Evolutionary conservation across 768 basidiomycete species (phyloP).

Genomic region (Crepidotus variabilis): DNA sequence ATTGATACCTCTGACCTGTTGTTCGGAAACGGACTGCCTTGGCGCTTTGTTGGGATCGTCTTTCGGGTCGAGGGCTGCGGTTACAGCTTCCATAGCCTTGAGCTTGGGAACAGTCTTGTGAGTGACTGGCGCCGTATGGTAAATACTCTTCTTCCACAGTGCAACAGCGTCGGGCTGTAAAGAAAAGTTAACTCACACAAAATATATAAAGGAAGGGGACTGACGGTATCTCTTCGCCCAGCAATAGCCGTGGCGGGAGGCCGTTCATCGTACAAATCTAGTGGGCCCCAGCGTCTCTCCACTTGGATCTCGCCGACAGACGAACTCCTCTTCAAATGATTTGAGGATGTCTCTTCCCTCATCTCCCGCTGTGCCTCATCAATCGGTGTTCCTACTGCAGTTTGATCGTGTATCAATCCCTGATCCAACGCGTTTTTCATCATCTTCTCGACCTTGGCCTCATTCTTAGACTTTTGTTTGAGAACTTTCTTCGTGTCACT

Average conservation of each 20-base stretch:
- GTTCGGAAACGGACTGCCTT: conserved; percentile 53
- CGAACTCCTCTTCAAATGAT: conserved; percentile 5
- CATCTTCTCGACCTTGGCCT: conserved; percentile 40
- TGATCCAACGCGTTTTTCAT: conserved; percentile 42
- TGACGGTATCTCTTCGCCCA: conserved; percentile 55
- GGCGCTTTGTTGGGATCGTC: conserved; percentile 46
- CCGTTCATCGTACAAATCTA: conserved; percentile 60
- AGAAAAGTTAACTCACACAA: not conserved
- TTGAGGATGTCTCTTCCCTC: not conserved
- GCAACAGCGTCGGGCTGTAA: conserved; percentile 50
- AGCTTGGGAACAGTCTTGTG: conserved; percentile 49
- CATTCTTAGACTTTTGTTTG: conserved; percentile 38
- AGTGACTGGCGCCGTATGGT: conserved; percentile 51
- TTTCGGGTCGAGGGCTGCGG: conserved; percentile 46
- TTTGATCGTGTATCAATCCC: conserved; percentile 32
- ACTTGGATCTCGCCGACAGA: conserved; percentile 29
- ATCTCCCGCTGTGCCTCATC: not conserved
- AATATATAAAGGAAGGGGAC: conserved; percentile 25
- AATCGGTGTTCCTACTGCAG: conserved; percentile 1
- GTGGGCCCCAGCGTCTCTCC: conserved; percentile 47
- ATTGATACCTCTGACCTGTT: conserved; percentile 38
- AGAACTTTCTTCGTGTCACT: conserved; percentile 36
- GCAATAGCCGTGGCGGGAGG: conserved; percentile 75
- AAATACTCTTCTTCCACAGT: conserved; percentile 52
- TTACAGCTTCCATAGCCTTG: conserved; percentile 38